Percentiles rank a stretch among this genome's conserved stretches.
Conservation (phyloP, 176 grass and related monocot species). For the Carex cristatella region DNA sequence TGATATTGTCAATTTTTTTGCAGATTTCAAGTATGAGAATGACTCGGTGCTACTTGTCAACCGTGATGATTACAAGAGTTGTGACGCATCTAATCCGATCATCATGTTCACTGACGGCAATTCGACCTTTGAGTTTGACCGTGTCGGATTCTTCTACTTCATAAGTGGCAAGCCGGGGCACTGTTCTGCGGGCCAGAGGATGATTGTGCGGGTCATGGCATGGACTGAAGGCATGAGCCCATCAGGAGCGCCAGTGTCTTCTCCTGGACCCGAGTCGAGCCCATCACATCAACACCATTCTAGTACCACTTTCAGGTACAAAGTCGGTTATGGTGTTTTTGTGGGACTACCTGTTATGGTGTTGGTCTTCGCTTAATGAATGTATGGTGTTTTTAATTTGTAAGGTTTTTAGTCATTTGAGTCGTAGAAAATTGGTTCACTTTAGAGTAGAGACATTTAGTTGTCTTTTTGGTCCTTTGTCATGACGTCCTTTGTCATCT, state of each 20-base stretch:
- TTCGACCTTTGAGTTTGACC: constrained; percentile 47
- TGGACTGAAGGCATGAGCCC: constrained; percentile 12
- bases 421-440: too few relatives aligned
- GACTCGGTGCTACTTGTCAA: constrained; percentile 73
- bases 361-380: neutral
- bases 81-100: constrained; percentile 35
- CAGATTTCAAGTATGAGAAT: constrained; percentile 70
- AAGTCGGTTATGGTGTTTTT: neutral
- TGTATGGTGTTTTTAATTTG: too few relatives aligned
- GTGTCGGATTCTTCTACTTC: constrained; percentile 47
- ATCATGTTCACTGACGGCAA: constrained; percentile 39
- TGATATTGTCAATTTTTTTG: neutral
- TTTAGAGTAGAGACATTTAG: too few relatives aligned
- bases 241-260: neutral
- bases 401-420: too few relatives aligned
- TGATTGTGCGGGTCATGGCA: constrained; percentile 45
- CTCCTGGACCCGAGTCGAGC: neutral
- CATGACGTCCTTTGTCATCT: too few relatives aligned
- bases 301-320: neutral
- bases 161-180: constrained; percentile 55
- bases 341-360: neutral
- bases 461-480: too few relatives aligned
- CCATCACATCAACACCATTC: constrained; percentile 23
- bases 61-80: constrained; percentile 53
- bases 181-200: constrained; percentile 60